These are phyloP conservation scores for Phytophthora melonis DNA, from an alignment of 352 stramenopile genomes.

Conservation along the genomic window DNA sequence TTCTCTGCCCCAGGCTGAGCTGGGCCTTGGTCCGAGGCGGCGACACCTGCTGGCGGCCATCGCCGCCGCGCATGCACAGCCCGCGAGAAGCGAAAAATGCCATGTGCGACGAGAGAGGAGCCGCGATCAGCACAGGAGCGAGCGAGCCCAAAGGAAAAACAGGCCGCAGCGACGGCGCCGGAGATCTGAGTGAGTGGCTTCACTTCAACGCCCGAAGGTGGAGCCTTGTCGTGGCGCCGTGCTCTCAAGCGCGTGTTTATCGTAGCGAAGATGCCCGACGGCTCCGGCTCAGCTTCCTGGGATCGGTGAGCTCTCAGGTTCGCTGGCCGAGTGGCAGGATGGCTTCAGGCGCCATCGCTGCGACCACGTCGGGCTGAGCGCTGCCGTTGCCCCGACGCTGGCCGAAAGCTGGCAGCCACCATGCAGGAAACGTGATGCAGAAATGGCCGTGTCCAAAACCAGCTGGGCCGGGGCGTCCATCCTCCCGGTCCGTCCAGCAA, in stretches of 20 bases:
- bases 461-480: constrained; percentile 17
- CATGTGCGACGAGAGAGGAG: constrained; percentile 26
- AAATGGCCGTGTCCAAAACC: constrained; percentile 37
- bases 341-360: background rate
- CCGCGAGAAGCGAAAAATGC: constrained; percentile 34
- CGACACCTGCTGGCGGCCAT: constrained; percentile 3
- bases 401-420: constrained; percentile 12
- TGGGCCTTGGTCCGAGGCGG: background rate
- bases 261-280: background rate
- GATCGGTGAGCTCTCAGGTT: background rate
- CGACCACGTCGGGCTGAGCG: background rate
- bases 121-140: constrained; percentile 5
- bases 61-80: constrained; percentile 10
- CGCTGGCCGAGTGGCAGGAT: background rate
- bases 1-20: constrained; percentile 18
- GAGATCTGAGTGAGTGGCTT: background rate
- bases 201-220: constrained; percentile 12
- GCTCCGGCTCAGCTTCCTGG: background rate
- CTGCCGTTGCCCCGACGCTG: background rate
- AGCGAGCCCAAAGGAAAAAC: constrained; percentile 13
- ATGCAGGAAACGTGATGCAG: constrained; percentile 19
- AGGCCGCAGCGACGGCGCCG: background rate
- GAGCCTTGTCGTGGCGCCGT: constrained; percentile 10
- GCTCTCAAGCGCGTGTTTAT: constrained; percentile 11
- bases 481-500: constrained; percentile 19